These are phyloP conservation scores for Colletotrichum kahawae DNA, from an alignment of 2,329 filamentous ascomycete species.

Conservation along the genomic window DNA sequence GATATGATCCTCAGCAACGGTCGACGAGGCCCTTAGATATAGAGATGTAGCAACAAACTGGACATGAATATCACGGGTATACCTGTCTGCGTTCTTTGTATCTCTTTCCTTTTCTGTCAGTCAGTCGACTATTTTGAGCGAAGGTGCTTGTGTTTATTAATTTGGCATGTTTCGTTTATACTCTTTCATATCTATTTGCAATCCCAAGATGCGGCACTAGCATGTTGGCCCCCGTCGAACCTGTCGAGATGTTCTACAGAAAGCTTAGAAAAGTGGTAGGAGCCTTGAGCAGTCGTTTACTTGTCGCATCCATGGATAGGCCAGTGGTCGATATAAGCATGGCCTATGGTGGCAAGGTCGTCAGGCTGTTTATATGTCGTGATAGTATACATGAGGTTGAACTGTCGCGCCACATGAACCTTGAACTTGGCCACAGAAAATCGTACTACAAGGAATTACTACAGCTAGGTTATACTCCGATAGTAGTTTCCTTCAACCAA, in stretches of 20 bases:
- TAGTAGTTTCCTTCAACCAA: not conserved
- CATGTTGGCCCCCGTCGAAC: rapidly evolving
- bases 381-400: not conserved
- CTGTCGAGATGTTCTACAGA: not conserved
- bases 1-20: not conserved
- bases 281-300: rapidly evolving
- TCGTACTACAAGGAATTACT: rapidly evolving
- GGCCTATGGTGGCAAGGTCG: not conserved
- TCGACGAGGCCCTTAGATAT: not conserved
- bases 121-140: not conserved
- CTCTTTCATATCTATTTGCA: rapidly evolving
- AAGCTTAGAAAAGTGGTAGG: rapidly evolving
- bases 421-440: rapidly evolving
- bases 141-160: not conserved
- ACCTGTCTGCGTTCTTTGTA: not conserved
- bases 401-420: not conserved
- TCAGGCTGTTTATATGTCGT: not conserved
- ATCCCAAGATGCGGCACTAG: not conserved
- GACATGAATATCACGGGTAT: not conserved
- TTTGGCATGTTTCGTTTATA: not conserved
- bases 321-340: not conserved
- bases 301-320: rapidly evolving
- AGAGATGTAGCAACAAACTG: not conserved
- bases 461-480: rapidly evolving
- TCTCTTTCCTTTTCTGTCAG: not conserved